These are phyloP conservation scores for Pezicula carpinea DNA, from an alignment of 2,329 filamentous ascomycete genomes.

Conservation along the genomic window DNA sequence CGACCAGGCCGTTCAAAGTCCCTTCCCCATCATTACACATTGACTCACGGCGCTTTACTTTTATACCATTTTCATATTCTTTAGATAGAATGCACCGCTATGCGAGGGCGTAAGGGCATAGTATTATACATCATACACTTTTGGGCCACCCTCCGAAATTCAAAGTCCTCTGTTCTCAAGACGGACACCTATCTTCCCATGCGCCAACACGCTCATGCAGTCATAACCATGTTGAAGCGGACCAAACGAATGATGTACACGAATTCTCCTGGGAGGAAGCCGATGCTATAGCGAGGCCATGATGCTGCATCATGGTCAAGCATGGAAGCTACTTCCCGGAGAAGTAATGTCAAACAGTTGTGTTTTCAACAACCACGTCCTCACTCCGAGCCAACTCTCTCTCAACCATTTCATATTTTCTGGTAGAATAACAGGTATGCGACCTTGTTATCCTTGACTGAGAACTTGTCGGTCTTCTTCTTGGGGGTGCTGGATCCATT, in stretches of 20 bases:
- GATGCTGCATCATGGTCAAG: background rate
- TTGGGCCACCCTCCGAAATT: slow-evolving; percentile 5
- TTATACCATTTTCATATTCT: slow-evolving; percentile 12
- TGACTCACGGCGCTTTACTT: background rate
- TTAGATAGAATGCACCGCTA: slow-evolving; percentile 9
- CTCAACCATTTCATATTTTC: slow-evolving; percentile 26
- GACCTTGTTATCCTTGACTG: slow-evolving; percentile 87
- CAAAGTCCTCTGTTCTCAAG: slow-evolving; percentile 9
- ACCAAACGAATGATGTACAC: slow-evolving; percentile 14
- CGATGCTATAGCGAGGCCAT: background rate
- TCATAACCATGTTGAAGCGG: slow-evolving; percentile 8
- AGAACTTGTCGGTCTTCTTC: slow-evolving; percentile 51
- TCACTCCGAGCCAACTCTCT: background rate
- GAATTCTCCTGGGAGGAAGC: background rate
- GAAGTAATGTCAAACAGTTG: background rate
- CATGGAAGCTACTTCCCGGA: background rate
- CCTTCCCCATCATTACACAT: no score
- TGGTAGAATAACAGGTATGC: slow-evolving; percentile 97
- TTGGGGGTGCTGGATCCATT: slow-evolving; percentile 61
- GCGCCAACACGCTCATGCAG: slow-evolving; percentile 17
- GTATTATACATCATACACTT: slow-evolving; percentile 19
- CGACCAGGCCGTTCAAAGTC: background rate
- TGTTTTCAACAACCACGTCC: background rate
- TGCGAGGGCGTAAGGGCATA: slow-evolving; percentile 9
- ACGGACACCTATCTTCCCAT: slow-evolving; percentile 11